Base-by-base conservation (phyloP, 2,329 filamentous ascomycete species). In the Raffaelea albimanens region DNA sequence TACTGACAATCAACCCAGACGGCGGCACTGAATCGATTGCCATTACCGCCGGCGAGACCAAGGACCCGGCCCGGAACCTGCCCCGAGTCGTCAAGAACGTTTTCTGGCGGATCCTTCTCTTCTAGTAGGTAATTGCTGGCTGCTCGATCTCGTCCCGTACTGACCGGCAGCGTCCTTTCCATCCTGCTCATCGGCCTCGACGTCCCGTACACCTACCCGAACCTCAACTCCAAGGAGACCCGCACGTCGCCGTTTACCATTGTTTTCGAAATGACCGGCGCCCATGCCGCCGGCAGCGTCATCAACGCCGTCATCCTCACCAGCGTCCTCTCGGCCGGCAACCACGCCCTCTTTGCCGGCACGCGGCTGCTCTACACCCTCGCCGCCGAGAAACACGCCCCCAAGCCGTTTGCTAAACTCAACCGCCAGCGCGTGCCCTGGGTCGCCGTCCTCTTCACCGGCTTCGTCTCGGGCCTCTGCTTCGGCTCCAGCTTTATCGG, bases 11-110 rank as follows among this genome's bases (percentile, higher is more conserved):
- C n/a, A n/a, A n/a, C n/a, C n/a, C 38, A 52, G 51, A 70, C 49
- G 73, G 74, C 31, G 85, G 85, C 39, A 79, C 83, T 2, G 85
- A 90, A 64, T 73, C 87, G 19, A 84, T 88, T 10, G 85, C 81
- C 53, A 80, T 91, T 43, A 84, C 83, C 16, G 85, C 85, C 5
- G 80, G 79, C 45, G 80, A 84, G 59, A 83, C 80, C 2, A 77
- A 75, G 54, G 70, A 83, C 53, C 80, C 81, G 0, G 69, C 75
- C 18, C 72, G 70, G 52, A 82, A 72, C 48, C 64, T 84, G 31
- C 81, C 81, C 1, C 70, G 71, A 3, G 80, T 82, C 3, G 76
- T 83, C 41, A 77, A 77, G 54, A 82, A 83, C 47, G 78, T 82
- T 36, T 82, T 82, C 56, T 82, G 76, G 76, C 72, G 79, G 5